Base-by-base conservation (phyloP, 225 moss, liverwort and hornwort genomes). In the Straminergon stramineum region DNA sequence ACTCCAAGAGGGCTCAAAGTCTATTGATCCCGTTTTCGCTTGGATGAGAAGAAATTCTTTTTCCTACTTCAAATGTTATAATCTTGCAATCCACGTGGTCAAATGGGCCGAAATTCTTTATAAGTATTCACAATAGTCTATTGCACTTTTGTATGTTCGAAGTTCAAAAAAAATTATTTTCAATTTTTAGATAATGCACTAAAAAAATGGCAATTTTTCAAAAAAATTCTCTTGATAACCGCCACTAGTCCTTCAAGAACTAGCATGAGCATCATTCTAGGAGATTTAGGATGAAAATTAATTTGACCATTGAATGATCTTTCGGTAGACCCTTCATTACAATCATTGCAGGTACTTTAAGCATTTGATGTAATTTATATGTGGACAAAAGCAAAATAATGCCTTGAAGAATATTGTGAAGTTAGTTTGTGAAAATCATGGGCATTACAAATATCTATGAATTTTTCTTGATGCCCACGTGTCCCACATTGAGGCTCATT, bases 201-300 rank as follows among this genome's bases (percentile, higher is more conserved):
- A 52, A 52, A 34, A 7, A 10, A 51, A 75, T 32, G 2, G 2
- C 2, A 75, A 0, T 20, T 76, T 51, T 21, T 52, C 12, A 32
- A 13, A 32, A 13, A 20, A 32, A 32, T 52, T 76, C 8, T 34
- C 52, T 32, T 34, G 12, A 51, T 32, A 51, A 51, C 20, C 75
- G 19, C 19, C 2, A 0, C 0, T 7, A 10, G 48, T 18, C 1
- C 6, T 28, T 17, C 10, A 45, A 5, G 8, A 2, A 5, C 43
- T 45, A 73, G 28, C 2, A 28, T 19, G 13, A 75, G 20, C 75
- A 52, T 52, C 20, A 52, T 20, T 2, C 7, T 28, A 20, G 6
- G 5, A 32, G 19, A 7, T 76, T 20, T 11, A 6, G 1, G 11
- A 48, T 75, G 51, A 75, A 75, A 75, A 11, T 31, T 32, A 31